A percentile compares a stretch with the other conserved stretches of the same genome.
phyloP scores from a whole-genome alignment of 78 protist genomes.

The Carpediemonas membranifera region DNA sequence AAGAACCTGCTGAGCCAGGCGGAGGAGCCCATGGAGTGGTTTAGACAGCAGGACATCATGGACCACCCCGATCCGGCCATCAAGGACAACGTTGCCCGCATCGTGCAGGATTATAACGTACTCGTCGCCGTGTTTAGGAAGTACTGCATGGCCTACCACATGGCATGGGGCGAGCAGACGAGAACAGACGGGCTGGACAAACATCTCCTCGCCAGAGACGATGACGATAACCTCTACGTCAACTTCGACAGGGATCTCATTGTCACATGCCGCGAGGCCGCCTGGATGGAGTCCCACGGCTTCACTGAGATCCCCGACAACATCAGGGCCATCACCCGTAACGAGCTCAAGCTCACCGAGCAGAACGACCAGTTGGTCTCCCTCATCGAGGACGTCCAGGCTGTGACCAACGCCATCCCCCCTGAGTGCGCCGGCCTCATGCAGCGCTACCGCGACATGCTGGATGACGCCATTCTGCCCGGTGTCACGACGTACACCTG shows the following conservation, averaged over 20 bases:
- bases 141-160: slow-evolving; percentile 51
- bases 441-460: slow-evolving; percentile 12
- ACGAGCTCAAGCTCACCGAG: slow-evolving; percentile 48
- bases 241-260: slow-evolving; percentile 53
- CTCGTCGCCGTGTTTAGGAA: slow-evolving; percentile 48
- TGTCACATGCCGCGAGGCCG: slow-evolving; percentile 53
- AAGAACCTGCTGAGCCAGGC: slow-evolving; percentile 50
- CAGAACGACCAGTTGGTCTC: slow-evolving; percentile 30
- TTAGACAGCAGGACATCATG: background rate
- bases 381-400: background rate
- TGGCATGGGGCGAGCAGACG: slow-evolving; percentile 35
- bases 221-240: slow-evolving; percentile 26
- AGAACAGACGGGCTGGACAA: slow-evolving; percentile 49
- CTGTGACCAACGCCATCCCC: background rate
- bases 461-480: slow-evolving; percentile 37
- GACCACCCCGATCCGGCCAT: slow-evolving; percentile 27
- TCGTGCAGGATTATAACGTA: slow-evolving; percentile 57
- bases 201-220: slow-evolving; percentile 38
- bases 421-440: slow-evolving; percentile 16
- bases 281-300: slow-evolving; percentile 41
- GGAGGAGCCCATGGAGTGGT: slow-evolving; percentile 56
- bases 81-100: too few species aligned
- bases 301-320: slow-evolving; percentile 42
- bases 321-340: slow-evolving; percentile 33
- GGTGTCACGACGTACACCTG: slow-evolving; percentile 49